Percentiles rank a stretch among this genome's conserved stretches.
Evolutionary conservation across 495 filamentous ascomycete genomes (phyloP).

Genomic region (Penicillium verhagenii): DNA sequence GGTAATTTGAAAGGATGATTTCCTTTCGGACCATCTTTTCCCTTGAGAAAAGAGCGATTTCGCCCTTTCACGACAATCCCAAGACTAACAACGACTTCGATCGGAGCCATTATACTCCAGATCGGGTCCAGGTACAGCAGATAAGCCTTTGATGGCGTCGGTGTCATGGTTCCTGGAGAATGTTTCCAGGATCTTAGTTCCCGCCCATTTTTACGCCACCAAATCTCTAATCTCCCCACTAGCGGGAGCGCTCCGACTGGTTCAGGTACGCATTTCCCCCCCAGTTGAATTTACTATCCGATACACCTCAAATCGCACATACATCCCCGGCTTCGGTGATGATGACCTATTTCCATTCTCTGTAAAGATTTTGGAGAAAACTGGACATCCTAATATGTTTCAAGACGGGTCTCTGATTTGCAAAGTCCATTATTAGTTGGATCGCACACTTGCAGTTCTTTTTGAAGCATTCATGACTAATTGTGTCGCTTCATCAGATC

Average conservation of each 20-base stretch:
- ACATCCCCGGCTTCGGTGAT: slow-evolving; percentile 9
- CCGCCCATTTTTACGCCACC: neutral
- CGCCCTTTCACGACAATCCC: neutral
- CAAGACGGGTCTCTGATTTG: slow-evolving; percentile 29
- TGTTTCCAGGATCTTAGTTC: neutral
- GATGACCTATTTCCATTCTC: slow-evolving; percentile 12
- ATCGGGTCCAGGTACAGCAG: too few species aligned
- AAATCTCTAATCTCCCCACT: slow-evolving; percentile 3
- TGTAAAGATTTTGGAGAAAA: slow-evolving; percentile 21
- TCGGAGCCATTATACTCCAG: too few species aligned
- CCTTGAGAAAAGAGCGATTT: neutral
- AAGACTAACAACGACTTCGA: neutral
- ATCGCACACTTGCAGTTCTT: neutral
- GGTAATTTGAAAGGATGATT: too few species aligned
- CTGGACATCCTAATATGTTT: slow-evolving; percentile 20
- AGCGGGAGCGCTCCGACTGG: slow-evolving; percentile 9
- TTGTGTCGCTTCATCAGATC: neutral
- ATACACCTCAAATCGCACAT: too few species aligned
- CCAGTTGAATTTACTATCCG: too few species aligned
- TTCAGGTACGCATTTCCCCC: slow-evolving; percentile 14
- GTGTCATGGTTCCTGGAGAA: neutral
- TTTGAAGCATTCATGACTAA: neutral
- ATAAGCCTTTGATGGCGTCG: too few species aligned
- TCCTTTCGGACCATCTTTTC: neutral
- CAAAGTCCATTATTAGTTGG: neutral